phyloP scores from a whole-genome alignment of 2,329 filamentous ascomycete genomes.

The Aspergillus amoenus region DNA sequence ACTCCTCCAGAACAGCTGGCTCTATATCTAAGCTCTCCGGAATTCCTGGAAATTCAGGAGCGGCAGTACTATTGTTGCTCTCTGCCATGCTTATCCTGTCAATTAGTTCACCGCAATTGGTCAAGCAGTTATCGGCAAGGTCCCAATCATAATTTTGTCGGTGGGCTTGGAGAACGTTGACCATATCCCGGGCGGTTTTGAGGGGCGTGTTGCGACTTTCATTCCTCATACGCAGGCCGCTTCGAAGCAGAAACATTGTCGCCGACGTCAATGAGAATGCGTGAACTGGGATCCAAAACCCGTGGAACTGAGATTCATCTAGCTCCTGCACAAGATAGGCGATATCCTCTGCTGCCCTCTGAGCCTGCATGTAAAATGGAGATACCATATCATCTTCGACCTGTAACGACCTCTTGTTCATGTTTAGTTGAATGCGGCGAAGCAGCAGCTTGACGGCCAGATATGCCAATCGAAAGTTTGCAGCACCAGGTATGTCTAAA shows the following conservation, averaged over 20 bases:
- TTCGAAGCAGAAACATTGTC: conserved; percentile 52
- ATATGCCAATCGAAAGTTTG: conserved; percentile 55
- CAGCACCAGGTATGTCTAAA: conserved; percentile 45
- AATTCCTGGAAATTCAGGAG: neutral
- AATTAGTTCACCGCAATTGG: conserved; percentile 49
- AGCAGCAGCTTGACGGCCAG: conserved; percentile 50
- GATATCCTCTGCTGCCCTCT: conserved; percentile 51
- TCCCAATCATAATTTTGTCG: conserved; percentile 49
- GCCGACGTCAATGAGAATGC: conserved; percentile 52
- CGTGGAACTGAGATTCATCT: conserved; percentile 43
- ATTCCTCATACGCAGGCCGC: conserved; percentile 47
- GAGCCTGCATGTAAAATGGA: conserved; percentile 42
- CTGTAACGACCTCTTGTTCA: conserved; percentile 24
- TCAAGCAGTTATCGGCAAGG: conserved; percentile 51
- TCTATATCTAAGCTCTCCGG: neutral
- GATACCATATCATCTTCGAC: conserved; percentile 18
- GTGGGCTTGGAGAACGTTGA: conserved; percentile 42
- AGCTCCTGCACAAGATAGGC: conserved; percentile 50
- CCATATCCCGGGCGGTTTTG: conserved; percentile 45
- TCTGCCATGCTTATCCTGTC: conserved; percentile 35
- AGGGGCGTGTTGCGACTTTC: conserved; percentile 33
- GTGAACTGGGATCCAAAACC: conserved; percentile 53
- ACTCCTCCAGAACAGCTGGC: neutral
- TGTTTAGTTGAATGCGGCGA: conserved; percentile 49
- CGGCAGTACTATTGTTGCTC: neutral